phyloP scores from a whole-genome alignment of 2,329 filamentous ascomycete genomes.

The Aspergillus terreus region DNA sequence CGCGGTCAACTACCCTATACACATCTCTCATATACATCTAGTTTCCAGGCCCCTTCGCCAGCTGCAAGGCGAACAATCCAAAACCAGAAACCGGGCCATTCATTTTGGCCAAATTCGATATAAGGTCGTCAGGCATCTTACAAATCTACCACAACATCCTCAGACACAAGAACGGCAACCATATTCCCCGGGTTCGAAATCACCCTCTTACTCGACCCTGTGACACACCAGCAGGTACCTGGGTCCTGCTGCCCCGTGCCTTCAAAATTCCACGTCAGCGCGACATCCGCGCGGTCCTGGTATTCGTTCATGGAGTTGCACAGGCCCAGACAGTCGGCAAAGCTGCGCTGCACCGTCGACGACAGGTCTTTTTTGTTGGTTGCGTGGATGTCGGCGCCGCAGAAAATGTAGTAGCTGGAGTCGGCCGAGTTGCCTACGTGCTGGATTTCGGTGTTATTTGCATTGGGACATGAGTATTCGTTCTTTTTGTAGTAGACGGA shows the following conservation, averaged over 20 bases:
- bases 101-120: too few species aligned
- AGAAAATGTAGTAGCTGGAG: conserved; percentile 1
- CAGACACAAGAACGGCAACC: not conserved
- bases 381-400: conserved; percentile 1
- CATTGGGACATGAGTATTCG: not conserved
- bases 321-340: not conserved
- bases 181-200: conserved; percentile 5
- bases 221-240: conserved; percentile 2
- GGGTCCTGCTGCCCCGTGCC: not conserved
- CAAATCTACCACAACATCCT: not conserved
- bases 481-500: too few species aligned
- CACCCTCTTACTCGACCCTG: not conserved
- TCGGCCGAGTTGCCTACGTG: too few species aligned
- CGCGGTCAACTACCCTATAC: too few species aligned
- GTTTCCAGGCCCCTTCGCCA: too few species aligned
- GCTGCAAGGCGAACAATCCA: too few species aligned
- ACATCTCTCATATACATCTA: too few species aligned
- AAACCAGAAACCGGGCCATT: too few species aligned
- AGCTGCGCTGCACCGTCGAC: not conserved
- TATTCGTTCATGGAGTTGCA: conserved; percentile 3
- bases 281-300: not conserved
- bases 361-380: not conserved
- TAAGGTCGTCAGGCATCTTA: too few species aligned
- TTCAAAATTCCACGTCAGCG: conserved; percentile 1
- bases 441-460: conserved; percentile 1